phyloP scores from a whole-genome alignment of 208 protist genomes.

The Endotrypanum monterogeii region DNA sequence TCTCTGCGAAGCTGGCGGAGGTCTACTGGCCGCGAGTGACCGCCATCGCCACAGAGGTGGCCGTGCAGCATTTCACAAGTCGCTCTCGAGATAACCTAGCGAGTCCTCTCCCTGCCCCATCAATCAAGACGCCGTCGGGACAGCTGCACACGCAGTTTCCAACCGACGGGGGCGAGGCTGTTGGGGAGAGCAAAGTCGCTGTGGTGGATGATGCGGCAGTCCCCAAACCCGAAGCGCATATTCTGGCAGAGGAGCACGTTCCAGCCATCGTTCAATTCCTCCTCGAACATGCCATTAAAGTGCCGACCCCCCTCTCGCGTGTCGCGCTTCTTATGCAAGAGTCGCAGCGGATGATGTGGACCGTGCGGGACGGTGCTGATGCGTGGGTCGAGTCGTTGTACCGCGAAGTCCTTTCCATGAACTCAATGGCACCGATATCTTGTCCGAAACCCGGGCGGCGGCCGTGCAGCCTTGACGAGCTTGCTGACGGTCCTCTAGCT shows the following conservation, averaged over 20 bases:
- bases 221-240: not conserved
- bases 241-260: conserved; percentile 5
- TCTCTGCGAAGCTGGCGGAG: conserved; percentile 5
- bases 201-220: not conserved
- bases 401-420: conserved; percentile 20
- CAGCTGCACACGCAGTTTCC: not conserved
- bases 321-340: conserved; percentile 18
- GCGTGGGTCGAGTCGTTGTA: conserved; percentile 34
- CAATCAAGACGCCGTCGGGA: not conserved
- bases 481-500: conserved; percentile 25
- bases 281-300: conserved; percentile 11
- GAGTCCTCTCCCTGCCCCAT: not conserved
- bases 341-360: conserved; percentile 14
- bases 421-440: not conserved
- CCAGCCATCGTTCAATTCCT: conserved; percentile 10
- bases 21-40: conserved; percentile 23
- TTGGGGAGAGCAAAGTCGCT: not conserved
- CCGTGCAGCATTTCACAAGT: conserved; percentile 7
- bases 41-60: not conserved
- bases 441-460: not conserved
- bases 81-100: conserved; percentile 7
- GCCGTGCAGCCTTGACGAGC: conserved; percentile 21
- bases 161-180: not conserved
- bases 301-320: conserved; percentile 7
- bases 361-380: conserved; percentile 17